Conservation (phyloP, 805 yeast genomes). For the Saccharomycopsis oosterbeekiorum region DNA sequence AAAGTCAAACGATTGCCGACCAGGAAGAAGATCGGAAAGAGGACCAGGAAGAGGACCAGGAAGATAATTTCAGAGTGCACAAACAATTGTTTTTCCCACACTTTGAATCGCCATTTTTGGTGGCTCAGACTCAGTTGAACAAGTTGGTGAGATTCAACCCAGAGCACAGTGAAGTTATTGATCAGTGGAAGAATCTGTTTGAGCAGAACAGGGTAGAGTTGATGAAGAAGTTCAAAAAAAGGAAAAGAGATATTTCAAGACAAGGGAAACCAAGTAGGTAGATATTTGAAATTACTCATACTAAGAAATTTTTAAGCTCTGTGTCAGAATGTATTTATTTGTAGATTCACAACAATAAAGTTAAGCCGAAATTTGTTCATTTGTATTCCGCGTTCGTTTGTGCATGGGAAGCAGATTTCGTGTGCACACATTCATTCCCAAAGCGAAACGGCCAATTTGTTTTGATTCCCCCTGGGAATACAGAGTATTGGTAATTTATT, state of each 20-base stretch:
- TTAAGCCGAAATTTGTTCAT: too few relatives aligned
- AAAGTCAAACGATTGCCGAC: background rate
- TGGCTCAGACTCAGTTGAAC: conserved; percentile 72
- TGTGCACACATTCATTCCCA: background rate
- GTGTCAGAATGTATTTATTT: too few relatives aligned
- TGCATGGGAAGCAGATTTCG: background rate
- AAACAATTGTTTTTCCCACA: conserved; percentile 73
- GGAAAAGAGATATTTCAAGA: conserved; percentile 64
- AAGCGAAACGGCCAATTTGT: background rate
- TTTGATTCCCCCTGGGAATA: background rate
- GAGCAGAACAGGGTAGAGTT: conserved; percentile 77
- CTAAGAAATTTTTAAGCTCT: too few relatives aligned
- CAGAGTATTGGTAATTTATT: background rate
- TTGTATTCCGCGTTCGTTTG: background rate
- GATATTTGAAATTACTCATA: too few relatives aligned
- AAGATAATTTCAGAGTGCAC: conserved; percentile 24
- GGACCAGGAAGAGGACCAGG: background rate
- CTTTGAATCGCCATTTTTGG: conserved; percentile 74
- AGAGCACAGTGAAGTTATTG: conserved; percentile 27
- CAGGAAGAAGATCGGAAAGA: background rate
- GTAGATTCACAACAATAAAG: too few relatives aligned
- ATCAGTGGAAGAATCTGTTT: conserved; percentile 64
- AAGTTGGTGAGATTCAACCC: conserved; percentile 34
- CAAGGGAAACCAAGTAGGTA: conserved; percentile 21
- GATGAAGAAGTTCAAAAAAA: conserved; percentile 62